A percentile compares a stretch with the other conserved stretches of the same genome.
These are phyloP conservation scores for Psidium friedrichsthalianum DNA, from an alignment of 345 rosid species.

Conservation along the genomic window DNA sequence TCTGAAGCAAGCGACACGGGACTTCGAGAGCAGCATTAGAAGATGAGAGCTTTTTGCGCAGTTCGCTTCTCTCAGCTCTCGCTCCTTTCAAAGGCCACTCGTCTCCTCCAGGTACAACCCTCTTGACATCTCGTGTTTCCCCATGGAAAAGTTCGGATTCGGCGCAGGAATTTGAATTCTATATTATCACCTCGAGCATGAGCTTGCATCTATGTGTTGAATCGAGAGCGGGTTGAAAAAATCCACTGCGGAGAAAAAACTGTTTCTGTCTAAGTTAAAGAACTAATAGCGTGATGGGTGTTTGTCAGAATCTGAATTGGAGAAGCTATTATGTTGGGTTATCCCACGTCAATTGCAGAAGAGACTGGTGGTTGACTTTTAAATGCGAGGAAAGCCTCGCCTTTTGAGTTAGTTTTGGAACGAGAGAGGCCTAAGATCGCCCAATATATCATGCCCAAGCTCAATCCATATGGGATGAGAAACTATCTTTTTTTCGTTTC, in stretches of 20 bases:
- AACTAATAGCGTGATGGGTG: not conserved
- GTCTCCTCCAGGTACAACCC: not conserved
- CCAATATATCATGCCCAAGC: not conserved
- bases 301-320: not conserved
- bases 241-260: not conserved
- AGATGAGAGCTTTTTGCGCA: conserved; percentile 7
- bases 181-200: not conserved
- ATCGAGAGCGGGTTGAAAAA: not conserved
- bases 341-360: too few species aligned
- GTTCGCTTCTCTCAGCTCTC: not conserved
- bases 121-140: not conserved
- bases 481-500: not conserved
- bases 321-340: not conserved
- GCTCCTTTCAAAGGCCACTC: not conserved
- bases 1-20: not conserved
- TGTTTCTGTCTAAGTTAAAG: not conserved
- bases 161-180: not conserved
- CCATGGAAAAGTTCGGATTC: not conserved
- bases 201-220: not conserved
- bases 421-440: too few species aligned
- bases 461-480: not conserved
- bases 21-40: not conserved
- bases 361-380: too few species aligned
- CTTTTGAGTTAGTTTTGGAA: too few species aligned
- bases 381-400: too few species aligned